A percentile compares a stretch with the other conserved stretches of the same genome.
Conservation (phyloP, 306 rosid genomes). For the Crataegus laevigata region DNA sequence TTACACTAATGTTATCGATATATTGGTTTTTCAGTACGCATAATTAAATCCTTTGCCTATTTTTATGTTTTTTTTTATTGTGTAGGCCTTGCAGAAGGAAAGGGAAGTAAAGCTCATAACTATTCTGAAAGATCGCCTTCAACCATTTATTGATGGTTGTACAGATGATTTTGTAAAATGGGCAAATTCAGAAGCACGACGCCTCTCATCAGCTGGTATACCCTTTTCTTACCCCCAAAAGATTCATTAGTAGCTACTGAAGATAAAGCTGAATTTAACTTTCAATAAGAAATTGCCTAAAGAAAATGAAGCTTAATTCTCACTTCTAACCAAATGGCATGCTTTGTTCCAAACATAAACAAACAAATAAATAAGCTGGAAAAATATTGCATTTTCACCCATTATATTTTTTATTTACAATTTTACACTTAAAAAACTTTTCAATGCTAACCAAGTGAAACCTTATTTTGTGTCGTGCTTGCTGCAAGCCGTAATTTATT, state of each 20-base stretch:
- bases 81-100: conserved; percentile 68
- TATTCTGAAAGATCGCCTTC: conserved; percentile 55
- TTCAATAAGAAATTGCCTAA: neutral
- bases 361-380: neutral
- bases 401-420: neutral
- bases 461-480: neutral
- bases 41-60: conserved; percentile 9
- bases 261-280: neutral
- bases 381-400: neutral
- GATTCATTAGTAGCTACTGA: neutral
- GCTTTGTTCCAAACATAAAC: neutral
- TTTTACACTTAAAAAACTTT: too few relatives aligned
- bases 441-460: neutral
- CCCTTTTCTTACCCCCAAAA: too few relatives aligned
- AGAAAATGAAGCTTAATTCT: neutral
- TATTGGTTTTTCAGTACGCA: neutral
- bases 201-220: conserved; percentile 73
- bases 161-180: conserved; percentile 58
- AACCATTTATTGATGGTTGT: conserved; percentile 62
- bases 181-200: conserved; percentile 68
- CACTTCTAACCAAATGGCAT: neutral
- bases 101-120: conserved; percentile 62
- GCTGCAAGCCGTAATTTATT: conserved; percentile 8
- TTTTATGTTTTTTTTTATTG: neutral
- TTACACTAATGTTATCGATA: conserved; percentile 1